Conservation (phyloP, 306 rosid species). For the Corylus heterophylla region DNA sequence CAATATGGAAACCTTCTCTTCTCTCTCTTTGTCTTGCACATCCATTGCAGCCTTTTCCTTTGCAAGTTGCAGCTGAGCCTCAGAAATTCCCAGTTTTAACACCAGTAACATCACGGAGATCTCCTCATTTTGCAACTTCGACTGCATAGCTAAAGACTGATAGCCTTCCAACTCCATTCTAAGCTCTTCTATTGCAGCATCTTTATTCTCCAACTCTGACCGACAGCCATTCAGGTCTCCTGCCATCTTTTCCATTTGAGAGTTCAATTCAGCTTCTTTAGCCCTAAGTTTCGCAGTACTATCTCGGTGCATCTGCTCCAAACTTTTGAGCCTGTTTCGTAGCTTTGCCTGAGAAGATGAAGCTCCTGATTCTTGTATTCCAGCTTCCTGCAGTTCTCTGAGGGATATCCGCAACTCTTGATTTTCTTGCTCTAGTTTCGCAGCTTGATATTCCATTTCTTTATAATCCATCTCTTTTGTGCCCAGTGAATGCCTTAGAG, state of each 20-base stretch:
- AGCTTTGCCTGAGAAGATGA: constrained; percentile 63
- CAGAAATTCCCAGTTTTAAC: constrained; percentile 56
- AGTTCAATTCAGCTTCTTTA: constrained; percentile 62
- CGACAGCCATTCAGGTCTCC: constrained; percentile 39
- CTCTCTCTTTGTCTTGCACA: constrained; percentile 38
- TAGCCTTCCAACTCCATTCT: constrained; percentile 53
- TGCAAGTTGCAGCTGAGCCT: constrained; percentile 53
- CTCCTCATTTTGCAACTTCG: constrained; percentile 74
- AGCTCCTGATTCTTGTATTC: constrained; percentile 69
- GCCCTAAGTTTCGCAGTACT: constrained; percentile 46
- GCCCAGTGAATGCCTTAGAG: constrained; percentile 53
- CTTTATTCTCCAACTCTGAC: constrained; percentile 49
- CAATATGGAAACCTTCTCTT: constrained; percentile 40
- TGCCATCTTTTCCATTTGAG: constrained; percentile 37
- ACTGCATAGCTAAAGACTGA: constrained; percentile 43
- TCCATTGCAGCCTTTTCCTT: constrained; percentile 40
- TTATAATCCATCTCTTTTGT: constrained; percentile 54
- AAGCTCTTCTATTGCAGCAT: constrained; percentile 42
- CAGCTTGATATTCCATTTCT: constrained; percentile 54
- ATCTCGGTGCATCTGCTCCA: constrained; percentile 58
- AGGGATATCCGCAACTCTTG: constrained; percentile 48
- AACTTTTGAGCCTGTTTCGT: constrained; percentile 55
- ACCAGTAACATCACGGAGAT: constrained; percentile 59
- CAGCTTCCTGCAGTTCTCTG: constrained; percentile 76
- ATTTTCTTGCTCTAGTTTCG: constrained; percentile 69